Evolutionary conservation across 208 protist species (phyloP).

Genomic region (Trypanosoma mega): DNA sequence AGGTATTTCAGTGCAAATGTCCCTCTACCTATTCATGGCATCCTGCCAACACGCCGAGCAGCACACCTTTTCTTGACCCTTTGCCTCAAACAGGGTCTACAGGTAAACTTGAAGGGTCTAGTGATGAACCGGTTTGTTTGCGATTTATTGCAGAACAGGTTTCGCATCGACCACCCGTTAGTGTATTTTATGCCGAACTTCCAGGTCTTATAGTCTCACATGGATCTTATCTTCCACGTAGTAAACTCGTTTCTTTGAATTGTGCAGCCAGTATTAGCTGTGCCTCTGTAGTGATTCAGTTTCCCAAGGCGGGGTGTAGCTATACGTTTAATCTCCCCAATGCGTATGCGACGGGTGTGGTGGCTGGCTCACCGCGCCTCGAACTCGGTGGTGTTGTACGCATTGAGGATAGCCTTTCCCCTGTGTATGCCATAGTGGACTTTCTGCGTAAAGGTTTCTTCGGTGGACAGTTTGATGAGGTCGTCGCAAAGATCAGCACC

Average conservation of each 20-base stretch:
- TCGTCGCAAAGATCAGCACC: constrained; percentile 11
- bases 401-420: constrained; percentile 16
- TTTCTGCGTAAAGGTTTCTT: constrained; percentile 28
- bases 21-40: not conserved
- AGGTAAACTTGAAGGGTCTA: too few species aligned
- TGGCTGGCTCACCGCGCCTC: constrained; percentile 17
- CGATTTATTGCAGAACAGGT: constrained; percentile 36
- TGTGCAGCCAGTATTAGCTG: constrained; percentile 19
- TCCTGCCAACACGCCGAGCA: not conserved
- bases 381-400: constrained; percentile 20
- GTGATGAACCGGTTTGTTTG: not conserved
- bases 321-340: constrained; percentile 14
- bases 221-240: constrained; percentile 13
- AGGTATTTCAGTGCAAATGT: constrained; percentile 34
- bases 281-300: constrained; percentile 13
- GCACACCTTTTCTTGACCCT: too few species aligned
- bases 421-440: constrained; percentile 6
- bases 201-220: constrained; percentile 17
- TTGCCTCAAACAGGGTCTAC: too few species aligned
- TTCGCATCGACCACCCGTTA: constrained; percentile 31
- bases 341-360: constrained; percentile 19
- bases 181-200: constrained; percentile 24
- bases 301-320: constrained; percentile 11
- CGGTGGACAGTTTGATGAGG: constrained; percentile 20
- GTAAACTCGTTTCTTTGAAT: constrained; percentile 23